Evolutionary conservation across 2,329 filamentous ascomycete genomes (phyloP), one percentile per base, ranked within the genome.

Genomic region (Phaeomoniella chlamydospora): DNA sequence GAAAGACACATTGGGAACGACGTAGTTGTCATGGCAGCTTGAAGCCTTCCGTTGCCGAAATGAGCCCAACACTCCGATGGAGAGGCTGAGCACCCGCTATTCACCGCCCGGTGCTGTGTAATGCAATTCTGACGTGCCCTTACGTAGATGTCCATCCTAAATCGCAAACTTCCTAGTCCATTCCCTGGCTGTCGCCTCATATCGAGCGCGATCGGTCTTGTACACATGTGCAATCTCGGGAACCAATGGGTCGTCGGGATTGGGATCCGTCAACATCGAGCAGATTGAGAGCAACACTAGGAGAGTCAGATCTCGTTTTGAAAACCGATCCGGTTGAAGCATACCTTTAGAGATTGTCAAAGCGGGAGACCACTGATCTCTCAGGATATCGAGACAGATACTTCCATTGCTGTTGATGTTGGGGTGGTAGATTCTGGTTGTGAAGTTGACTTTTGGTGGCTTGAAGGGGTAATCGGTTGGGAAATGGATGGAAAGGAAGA

Each of bases 331-430:
- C n/a, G n/a, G n/a, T n/a, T n/a, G n/a, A 16, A 15, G 46, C 64
- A 39, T 67, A 94, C 90, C 90, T 77, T 98, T 98, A 43, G 85
- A 94, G 54, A 98, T 96, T 49, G 90, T 98, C 63, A 98, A 71
- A 47, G 90, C 90, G 30, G 90, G 90, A 62, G 87, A 94, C 90
- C 90, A 98, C 69, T 98, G 90, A 64, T 98, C 90, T 69, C 90
- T 79, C 56, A 98, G 71, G 57, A 98, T 98, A 57, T 98, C 90
- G 60, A 98, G 68, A 64, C 90, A 98, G 65, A 98, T 98, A 65
- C 87, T 94, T 64, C 90, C 90, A 63, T 96, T 96, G 49, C 85
- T 93, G 77, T 98, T 98, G 85, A 98, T 98, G 69, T 98, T 98
- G 54, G 90, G 90, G 69, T 98, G 90, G 64, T 98, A 98, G 70